These are phyloP conservation scores for Extremus antarcticus DNA, from an alignment of 495 filamentous ascomycete genomes.

Conservation along the genomic window DNA sequence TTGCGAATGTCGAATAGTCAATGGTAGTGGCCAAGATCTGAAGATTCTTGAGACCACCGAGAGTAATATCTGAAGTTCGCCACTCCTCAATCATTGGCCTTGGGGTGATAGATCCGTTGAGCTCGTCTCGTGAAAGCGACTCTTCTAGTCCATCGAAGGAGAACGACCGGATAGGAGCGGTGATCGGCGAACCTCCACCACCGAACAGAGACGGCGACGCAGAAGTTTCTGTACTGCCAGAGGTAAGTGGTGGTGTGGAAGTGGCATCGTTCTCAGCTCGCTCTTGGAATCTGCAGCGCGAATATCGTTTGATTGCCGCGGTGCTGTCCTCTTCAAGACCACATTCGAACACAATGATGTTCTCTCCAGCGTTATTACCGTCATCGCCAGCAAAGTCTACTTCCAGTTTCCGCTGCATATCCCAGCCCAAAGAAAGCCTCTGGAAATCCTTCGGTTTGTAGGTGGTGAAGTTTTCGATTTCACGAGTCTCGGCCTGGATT, in stretches of 20 bases:
- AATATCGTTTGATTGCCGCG: conserved; percentile 43
- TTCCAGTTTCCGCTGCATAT: conserved; percentile 77
- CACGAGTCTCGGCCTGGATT: conserved; percentile 59
- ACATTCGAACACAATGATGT: conserved; percentile 60
- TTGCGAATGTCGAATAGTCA: conserved; percentile 65
- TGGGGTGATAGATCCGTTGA: conserved; percentile 16
- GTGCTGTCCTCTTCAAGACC: conserved; percentile 48
- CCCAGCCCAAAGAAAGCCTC: conserved; percentile 73
- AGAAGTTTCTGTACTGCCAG: conserved; percentile 16
- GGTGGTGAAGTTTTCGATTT: conserved; percentile 66
- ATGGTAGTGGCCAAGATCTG: conserved; percentile 61
- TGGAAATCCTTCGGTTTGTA: conserved; percentile 70
- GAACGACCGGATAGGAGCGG: conserved; percentile 3
- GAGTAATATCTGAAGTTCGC: conserved; percentile 47
- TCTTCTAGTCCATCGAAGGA: conserved; percentile 16
- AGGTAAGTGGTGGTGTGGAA: conserved; percentile 14
- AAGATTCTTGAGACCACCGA: conserved; percentile 40
- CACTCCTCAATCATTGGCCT: conserved; percentile 41
- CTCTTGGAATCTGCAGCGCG: conserved; percentile 32
- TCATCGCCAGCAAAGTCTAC: conserved; percentile 85
- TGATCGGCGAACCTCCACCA: conserved; percentile 11
- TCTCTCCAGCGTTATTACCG: conserved; percentile 59
- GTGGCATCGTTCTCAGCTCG: not conserved
- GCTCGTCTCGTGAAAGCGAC: conserved; percentile 12
- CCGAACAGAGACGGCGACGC: conserved; percentile 34